Evolutionary conservation across 1,139 yeast species (phyloP), one percentile per base, ranked within the genome.

Genomic region (Saccharomyces hybrid): DNA sequence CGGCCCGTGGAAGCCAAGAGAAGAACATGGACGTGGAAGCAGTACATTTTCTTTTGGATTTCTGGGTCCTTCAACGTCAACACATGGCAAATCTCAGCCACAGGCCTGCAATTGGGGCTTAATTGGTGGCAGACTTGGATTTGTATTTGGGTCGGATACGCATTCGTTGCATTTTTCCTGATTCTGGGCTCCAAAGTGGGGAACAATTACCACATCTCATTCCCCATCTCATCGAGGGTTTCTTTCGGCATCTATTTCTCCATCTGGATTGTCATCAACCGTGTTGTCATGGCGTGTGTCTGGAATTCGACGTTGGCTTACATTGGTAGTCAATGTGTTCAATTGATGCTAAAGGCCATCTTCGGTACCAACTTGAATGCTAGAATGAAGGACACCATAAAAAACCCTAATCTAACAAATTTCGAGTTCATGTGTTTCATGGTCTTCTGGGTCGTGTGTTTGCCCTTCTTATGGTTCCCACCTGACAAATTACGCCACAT

Each of bases 101-200:
- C 95, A 0, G 95, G 95, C 60, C 83, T 85, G 56, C 75, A 75
- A 52, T 78, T 80, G 47, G 93, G 93, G 6, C 73, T 88, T 72
- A 80, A 83, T 11, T 88, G 95, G 95, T 88, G 95, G 93, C 90
- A 83, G 69, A 83, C 87, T 3, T 88, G 95, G 95, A 70, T 87
- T 47, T 80, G 91, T 3, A 89, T 88, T 16, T 86, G 95, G 93
- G 62, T 82, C 16, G 89, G 89, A n/a, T 83, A 83, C 69, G 65
- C 77, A 44, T 68, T 83, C 49, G 82, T 84, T 57, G 86, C 85
- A 58, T 64, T 77, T 1, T 85, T 84, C 67, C 82, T 87, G 52
- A 79, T 80, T 31, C 67, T 81, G 31, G 80, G 84, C 48, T 84
- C 90, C 27, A 75, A 91, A 62, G 79, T 85, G 48, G 96, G 95